A percentile compares a stretch with the other conserved stretches of the same genome.
Conservation (phyloP, 2,329 filamentous ascomycete genomes). For the Nemania sp. region DNA sequence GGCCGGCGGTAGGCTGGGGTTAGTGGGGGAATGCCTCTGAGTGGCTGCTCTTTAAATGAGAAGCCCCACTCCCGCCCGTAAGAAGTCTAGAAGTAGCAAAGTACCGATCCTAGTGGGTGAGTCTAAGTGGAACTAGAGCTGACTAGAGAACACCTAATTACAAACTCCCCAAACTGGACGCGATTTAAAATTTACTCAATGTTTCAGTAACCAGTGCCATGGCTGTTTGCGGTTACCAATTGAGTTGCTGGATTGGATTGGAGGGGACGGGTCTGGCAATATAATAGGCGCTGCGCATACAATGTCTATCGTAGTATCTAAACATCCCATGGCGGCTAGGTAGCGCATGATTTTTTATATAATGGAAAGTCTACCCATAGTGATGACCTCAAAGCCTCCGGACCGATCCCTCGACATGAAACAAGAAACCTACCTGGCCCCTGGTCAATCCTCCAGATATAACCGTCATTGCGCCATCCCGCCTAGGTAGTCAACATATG, state of each 20-base stretch:
- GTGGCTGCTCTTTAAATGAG: slow-evolving; percentile 36
- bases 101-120: slow-evolving; percentile 30
- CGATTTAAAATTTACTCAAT: slow-evolving; percentile 3
- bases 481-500: slow-evolving; percentile 1
- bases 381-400: neutral
- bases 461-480: neutral
- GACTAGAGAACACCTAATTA: neutral
- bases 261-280: neutral
- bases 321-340: neutral
- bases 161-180: slow-evolving; percentile 10
- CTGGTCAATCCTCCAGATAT: slow-evolving; percentile 1
- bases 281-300: neutral
- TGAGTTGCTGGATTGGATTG: neutral
- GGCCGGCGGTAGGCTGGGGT: slow-evolving; percentile 35
- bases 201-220: slow-evolving; percentile 16
- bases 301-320: neutral
- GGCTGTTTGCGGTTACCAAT: neutral
- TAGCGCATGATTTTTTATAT: slow-evolving; percentile 23
- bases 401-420: slow-evolving; percentile 16
- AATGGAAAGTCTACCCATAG: neutral
- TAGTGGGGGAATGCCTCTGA: slow-evolving; percentile 16
- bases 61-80: slow-evolving; percentile 27
- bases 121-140: neutral
- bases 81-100: slow-evolving; percentile 28
- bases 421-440: slow-evolving; percentile 22